Evolutionary conservation across 148 eudicot genomes (phyloP).

Genomic region (Beta vulgaris): DNA sequence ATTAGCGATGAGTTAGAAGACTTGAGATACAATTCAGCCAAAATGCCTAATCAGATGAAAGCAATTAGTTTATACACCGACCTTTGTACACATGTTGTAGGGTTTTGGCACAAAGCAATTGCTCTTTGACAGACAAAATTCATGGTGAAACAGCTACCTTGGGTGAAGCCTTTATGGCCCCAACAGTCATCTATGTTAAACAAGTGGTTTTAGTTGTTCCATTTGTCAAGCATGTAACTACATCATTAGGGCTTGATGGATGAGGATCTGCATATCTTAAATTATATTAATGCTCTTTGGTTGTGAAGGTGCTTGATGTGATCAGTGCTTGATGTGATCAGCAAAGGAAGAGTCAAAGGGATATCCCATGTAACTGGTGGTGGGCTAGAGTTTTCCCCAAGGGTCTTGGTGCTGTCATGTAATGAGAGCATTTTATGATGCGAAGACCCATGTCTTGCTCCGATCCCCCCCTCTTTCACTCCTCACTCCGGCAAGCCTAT

Average conservation of each 20-base stretch:
- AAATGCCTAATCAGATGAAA: background rate
- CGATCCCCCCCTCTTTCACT: no score
- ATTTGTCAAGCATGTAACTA: background rate
- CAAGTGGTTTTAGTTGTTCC: constrained; percentile 48
- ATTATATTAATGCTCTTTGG: background rate
- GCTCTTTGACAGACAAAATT: constrained; percentile 58
- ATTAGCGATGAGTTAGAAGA: background rate
- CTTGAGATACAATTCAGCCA: background rate
- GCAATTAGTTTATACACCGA: background rate
- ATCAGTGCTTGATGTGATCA: no score
- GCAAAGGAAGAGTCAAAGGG: constrained; percentile 90
- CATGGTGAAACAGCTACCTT: constrained; percentile 57
- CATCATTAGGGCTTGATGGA: background rate
- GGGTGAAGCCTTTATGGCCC: constrained; percentile 91
- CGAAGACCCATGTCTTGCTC: no score
- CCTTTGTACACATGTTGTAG: constrained; percentile 27
- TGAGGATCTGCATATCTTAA: background rate
- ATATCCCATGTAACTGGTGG: constrained; percentile 97
- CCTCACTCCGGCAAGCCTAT: no score
- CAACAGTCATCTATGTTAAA: constrained; percentile 88
- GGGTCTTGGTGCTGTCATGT: constrained; percentile 89
- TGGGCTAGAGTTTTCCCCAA: constrained; percentile 83
- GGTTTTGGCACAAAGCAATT: constrained; percentile 66
- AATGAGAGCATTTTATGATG: no score
- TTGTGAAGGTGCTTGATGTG: constrained; percentile 72